Conservation (phyloP, 2,329 filamentous ascomycete species). For the Apiospora sp. region DNA sequence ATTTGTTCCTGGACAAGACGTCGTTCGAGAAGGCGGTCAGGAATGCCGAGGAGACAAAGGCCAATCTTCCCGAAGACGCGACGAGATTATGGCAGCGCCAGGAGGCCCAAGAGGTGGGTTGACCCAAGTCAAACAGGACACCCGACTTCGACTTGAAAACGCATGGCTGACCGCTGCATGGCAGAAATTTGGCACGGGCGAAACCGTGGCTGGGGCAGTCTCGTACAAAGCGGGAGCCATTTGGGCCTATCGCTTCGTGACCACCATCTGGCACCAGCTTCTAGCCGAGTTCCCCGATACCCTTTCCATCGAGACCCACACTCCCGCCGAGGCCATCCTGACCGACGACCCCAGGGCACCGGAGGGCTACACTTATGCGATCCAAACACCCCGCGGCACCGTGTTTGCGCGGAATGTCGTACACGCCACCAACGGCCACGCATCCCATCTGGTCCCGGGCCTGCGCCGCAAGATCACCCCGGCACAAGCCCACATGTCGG, state of each 20-base stretch:
- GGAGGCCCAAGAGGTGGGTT: conserved; percentile 43
- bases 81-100: conserved; percentile 45
- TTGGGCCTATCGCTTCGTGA: conserved; percentile 60
- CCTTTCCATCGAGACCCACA: conserved; percentile 50
- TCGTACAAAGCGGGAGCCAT: conserved; percentile 57
- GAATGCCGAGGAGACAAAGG: conserved; percentile 44
- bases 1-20: conserved; percentile 51
- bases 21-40: conserved; percentile 44
- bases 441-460: conserved; percentile 58
- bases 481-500: conserved; percentile 57
- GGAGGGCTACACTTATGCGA: conserved; percentile 45
- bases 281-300: conserved; percentile 42
- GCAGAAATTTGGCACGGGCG: conserved; percentile 47
- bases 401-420: conserved; percentile 59
- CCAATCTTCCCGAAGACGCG: conserved; percentile 51
- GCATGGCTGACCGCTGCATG: background rate
- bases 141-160: background rate
- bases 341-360: conserved; percentile 11
- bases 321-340: conserved; percentile 37
- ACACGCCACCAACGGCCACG: conserved; percentile 65
- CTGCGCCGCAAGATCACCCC: conserved; percentile 56
- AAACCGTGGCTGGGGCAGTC: conserved; percentile 49
- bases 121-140: background rate
- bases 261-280: conserved; percentile 53
- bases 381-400: conserved; percentile 54